These are phyloP conservation scores for Ogataea methanolica DNA, from an alignment of 805 yeast genomes.

Conservation along the genomic window DNA sequence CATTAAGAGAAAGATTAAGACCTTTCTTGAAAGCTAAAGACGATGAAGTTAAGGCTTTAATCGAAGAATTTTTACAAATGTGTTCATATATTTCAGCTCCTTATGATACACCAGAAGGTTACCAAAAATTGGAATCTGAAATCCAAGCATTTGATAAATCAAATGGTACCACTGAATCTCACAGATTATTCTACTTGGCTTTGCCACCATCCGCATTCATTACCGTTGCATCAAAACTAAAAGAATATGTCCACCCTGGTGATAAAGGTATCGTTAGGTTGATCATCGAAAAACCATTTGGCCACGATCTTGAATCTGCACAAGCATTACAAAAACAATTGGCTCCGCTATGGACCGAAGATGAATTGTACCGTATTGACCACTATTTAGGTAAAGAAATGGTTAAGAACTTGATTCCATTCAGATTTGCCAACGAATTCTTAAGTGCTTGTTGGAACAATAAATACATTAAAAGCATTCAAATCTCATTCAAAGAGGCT, in stretches of 20 bases:
- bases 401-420: constrained; percentile 87
- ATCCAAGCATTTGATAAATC: constrained; percentile 58
- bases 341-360: constrained; percentile 85
- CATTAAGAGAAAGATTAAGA: constrained; percentile 62
- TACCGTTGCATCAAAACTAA: constrained; percentile 69
- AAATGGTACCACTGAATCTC: constrained; percentile 45
- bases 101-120: constrained; percentile 81
- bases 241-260: constrained; percentile 59
- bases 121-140: constrained; percentile 44
- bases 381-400: constrained; percentile 97
- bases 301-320: constrained; percentile 80
- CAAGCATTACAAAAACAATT: constrained; percentile 70
- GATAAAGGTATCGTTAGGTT: constrained; percentile 67
- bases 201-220: constrained; percentile 92
- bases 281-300: constrained; percentile 96
- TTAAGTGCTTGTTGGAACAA: constrained; percentile 87
- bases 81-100: constrained; percentile 70
- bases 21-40: constrained; percentile 46
- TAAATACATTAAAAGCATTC: constrained; percentile 72
- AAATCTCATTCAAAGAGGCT: constrained; percentile 93
- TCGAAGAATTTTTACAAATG: constrained; percentile 61
- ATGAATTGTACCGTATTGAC: constrained; percentile 91
- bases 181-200: constrained; percentile 88
- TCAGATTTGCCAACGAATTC: constrained; percentile 88
- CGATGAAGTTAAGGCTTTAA: constrained; percentile 33